These are phyloP conservation scores for Xylaria sp. DNA, from an alignment of 2,329 filamentous ascomycete genomes.

Conservation along the genomic window DNA sequence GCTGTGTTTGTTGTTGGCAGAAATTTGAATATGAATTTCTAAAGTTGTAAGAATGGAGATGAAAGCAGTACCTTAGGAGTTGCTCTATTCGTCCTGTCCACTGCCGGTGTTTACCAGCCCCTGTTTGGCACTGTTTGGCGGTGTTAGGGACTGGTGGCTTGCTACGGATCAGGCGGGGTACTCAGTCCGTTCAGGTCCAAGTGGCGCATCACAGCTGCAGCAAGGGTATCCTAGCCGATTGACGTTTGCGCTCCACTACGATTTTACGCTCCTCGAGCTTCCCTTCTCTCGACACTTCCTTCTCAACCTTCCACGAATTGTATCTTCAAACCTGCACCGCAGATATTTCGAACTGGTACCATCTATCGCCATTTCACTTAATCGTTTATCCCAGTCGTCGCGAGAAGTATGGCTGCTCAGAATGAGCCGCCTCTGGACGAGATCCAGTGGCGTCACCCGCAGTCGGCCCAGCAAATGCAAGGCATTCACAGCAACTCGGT, in stretches of 20 bases:
- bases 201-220: neutral
- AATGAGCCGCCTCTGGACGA: slow-evolving; percentile 51
- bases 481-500: slow-evolving; percentile 61
- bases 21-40: neutral
- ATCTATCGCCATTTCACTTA: no score
- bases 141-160: no score
- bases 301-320: neutral
- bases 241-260: slow-evolving; percentile 13
- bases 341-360: neutral
- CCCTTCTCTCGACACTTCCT: neutral
- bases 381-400: neutral
- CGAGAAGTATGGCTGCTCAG: slow-evolving; percentile 20
- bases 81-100: no score
- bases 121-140: no score
- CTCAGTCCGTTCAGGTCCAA: no score
- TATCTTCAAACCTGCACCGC: neutral
- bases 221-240: slow-evolving; percentile 14
- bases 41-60: neutral
- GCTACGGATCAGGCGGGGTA: no score
- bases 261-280: neutral
- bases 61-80: neutral
- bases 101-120: no score
- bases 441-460: slow-evolving; percentile 59
- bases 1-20: neutral
- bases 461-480: slow-evolving; percentile 44